A percentile compares a stretch with the other conserved stretches of the same genome.
These are phyloP conservation scores for Venturia aucupariae DNA, from an alignment of 2,329 filamentous ascomycete species.

Conservation along the genomic window DNA sequence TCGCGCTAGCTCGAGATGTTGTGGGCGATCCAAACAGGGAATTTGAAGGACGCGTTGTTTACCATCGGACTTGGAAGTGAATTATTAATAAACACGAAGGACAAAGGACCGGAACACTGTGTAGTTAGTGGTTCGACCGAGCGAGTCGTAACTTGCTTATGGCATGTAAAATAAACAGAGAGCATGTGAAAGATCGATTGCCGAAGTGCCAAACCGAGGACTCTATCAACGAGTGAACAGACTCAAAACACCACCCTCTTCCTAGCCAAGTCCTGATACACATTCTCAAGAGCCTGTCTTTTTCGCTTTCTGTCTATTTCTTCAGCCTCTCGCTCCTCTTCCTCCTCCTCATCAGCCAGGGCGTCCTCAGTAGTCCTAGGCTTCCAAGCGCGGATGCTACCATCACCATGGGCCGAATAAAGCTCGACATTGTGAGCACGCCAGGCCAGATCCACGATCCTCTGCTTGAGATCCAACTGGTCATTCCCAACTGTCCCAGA, in stretches of 20 bases:
- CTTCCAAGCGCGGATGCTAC: conserved; percentile 72
- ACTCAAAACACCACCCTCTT: conserved; percentile 2
- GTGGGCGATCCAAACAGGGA: background rate
- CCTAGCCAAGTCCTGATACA: conserved; percentile 57
- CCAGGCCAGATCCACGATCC: conserved; percentile 72
- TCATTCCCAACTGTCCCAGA: background rate
- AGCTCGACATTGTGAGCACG: conserved; percentile 60
- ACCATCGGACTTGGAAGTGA: too few relatives aligned
- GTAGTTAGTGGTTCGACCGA: too few relatives aligned
- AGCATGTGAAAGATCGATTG: background rate
- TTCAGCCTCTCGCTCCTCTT: conserved; percentile 26
- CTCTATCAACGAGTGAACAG: background rate
- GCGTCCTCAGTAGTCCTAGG: conserved; percentile 46
- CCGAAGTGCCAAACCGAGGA: background rate
- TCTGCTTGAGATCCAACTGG: conserved; percentile 28
- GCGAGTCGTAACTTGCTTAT: too few relatives aligned
- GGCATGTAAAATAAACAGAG: too few relatives aligned
- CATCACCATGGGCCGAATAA: conserved; percentile 77
- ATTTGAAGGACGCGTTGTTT: too few relatives aligned
- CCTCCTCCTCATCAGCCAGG: conserved; percentile 35
- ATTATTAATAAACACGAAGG: too few relatives aligned
- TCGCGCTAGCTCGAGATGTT: background rate
- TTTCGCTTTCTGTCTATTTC: conserved; percentile 53
- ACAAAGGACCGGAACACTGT: too few relatives aligned
- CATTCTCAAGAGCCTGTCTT: conserved; percentile 67